These are phyloP conservation scores for Albatrellus ellisii DNA, from an alignment of 768 basidiomycete species.

Conservation along the genomic window DNA sequence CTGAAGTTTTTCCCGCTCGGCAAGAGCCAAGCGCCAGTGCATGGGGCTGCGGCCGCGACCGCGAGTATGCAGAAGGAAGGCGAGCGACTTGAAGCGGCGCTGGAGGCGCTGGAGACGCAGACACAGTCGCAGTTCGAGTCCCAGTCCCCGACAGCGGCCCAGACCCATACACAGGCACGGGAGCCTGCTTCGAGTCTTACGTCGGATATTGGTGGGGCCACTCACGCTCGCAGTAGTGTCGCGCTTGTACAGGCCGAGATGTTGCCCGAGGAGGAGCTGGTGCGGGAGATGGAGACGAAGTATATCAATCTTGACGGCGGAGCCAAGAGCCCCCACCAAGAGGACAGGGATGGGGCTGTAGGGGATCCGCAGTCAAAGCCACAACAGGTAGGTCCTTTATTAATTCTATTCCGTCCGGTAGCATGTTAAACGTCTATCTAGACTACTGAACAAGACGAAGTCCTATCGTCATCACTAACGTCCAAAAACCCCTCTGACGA, in stretches of 20 bases:
- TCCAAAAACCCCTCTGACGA: constrained; percentile 1
- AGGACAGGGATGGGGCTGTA: neutral
- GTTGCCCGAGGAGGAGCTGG: neutral
- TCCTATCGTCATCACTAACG: constrained; percentile 6
- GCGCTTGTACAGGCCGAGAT: too few species aligned
- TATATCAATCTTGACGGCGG: constrained; percentile 1
- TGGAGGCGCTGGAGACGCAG: neutral
- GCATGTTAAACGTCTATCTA: neutral
- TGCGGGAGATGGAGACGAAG: neutral
- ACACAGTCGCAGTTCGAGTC: neutral
- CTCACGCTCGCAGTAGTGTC: too few species aligned
- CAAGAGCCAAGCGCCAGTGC: too few species aligned
- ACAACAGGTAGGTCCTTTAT: neutral
- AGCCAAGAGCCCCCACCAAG: neutral
- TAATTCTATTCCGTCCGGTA: neutral
- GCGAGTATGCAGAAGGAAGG: neutral
- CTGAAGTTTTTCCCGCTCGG: too few species aligned
- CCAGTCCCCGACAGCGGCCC: neutral
- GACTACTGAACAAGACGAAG: constrained; percentile 4
- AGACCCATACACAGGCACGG: neutral
- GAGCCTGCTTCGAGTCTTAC: neutral
- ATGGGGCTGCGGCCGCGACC: too few species aligned
- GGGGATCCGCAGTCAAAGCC: neutral
- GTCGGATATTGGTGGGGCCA: too few species aligned
- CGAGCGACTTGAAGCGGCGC: neutral